Conservation (phyloP, 176 grass and related monocot genomes). For the Juncus inflexus region DNA sequence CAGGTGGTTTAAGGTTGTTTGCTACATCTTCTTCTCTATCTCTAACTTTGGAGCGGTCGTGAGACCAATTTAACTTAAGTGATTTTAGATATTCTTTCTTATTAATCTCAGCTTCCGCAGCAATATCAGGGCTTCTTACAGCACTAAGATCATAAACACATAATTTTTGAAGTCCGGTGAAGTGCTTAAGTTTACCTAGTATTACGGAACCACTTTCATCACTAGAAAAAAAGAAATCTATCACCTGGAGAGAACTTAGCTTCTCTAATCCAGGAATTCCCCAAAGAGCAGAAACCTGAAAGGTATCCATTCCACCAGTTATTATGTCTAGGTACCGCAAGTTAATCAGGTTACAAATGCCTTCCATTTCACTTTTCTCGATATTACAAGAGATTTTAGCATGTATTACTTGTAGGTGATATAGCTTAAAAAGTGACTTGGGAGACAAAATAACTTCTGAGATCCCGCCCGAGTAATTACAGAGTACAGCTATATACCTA, state of each 20-base stretch:
- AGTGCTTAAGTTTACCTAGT: constrained; percentile 18
- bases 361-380: background rate
- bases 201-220: background rate
- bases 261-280: constrained; percentile 1
- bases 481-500: background rate
- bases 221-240: background rate
- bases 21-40: constrained; percentile 14
- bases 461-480: background rate
- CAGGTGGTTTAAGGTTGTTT: constrained; percentile 24
- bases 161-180: constrained; percentile 23
- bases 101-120: constrained; percentile 9
- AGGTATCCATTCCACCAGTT: no score
- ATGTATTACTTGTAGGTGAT: constrained; percentile 17
- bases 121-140: constrained; percentile 14
- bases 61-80: constrained; percentile 21
- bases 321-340: no score
- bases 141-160: background rate
- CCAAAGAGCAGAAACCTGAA: no score
- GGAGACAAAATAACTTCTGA: background rate
- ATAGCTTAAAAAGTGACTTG: background rate
- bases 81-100: constrained; percentile 23
- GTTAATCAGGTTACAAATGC: constrained; percentile 15
- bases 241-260: constrained; percentile 18
- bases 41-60: background rate
- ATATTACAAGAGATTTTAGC: background rate